These are phyloP conservation scores for Colletotrichum godetiae DNA, from an alignment of 2,329 filamentous ascomycete genomes.

Conservation along the genomic window DNA sequence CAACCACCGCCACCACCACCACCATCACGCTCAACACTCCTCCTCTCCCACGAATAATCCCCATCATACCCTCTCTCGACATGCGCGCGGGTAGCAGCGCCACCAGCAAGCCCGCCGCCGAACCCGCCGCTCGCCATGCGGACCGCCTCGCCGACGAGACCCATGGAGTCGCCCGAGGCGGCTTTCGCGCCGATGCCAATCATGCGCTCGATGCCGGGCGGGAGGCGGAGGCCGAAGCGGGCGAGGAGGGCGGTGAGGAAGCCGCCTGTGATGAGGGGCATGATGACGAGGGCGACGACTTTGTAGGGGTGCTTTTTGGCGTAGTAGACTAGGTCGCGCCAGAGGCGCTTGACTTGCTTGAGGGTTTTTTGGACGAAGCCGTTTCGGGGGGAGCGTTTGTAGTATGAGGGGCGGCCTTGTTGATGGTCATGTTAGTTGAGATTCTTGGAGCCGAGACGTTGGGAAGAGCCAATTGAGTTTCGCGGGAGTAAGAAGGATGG, in stretches of 20 bases:
- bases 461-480: background rate
- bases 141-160: slow-evolving; percentile 66
- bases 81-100: slow-evolving; percentile 42
- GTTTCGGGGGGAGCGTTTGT: slow-evolving; percentile 84
- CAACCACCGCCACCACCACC: slow-evolving; percentile 41
- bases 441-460: background rate
- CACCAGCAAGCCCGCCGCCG: slow-evolving; percentile 32
- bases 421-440: background rate
- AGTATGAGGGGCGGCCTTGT: slow-evolving; percentile 70
- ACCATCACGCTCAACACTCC: slow-evolving; percentile 47
- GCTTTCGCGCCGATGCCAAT: slow-evolving; percentile 64
- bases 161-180: slow-evolving; percentile 58
- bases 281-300: slow-evolving; percentile 86
- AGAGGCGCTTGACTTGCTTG: slow-evolving; percentile 80
- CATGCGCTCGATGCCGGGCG: slow-evolving; percentile 70
- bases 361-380: slow-evolving; percentile 81
- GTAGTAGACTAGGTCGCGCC: slow-evolving; percentile 85
- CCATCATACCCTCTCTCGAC: slow-evolving; percentile 49
- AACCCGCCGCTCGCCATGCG: slow-evolving; percentile 58
- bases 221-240: slow-evolving; percentile 83
- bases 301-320: slow-evolving; percentile 87
- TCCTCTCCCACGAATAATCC: slow-evolving; percentile 52
- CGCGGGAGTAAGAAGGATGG: background rate
- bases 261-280: slow-evolving; percentile 88
- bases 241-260: slow-evolving; percentile 81